A percentile compares a stretch with the other conserved stretches of the same genome.
Evolutionary conservation across 257 asterid genomes (phyloP).

Genomic region (Solanum virginianum): DNA sequence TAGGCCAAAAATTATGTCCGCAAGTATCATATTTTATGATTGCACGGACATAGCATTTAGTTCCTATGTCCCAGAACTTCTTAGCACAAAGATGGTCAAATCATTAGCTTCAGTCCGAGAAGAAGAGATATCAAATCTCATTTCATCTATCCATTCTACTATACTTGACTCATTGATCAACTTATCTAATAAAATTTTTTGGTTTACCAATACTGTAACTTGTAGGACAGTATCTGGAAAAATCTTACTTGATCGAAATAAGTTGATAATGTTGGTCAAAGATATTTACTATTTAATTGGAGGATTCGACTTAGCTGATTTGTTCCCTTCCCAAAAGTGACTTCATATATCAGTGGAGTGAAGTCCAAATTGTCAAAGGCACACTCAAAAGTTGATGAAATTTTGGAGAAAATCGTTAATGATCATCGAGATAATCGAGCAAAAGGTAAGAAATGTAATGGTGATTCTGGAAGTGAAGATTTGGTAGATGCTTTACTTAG

Average conservation of each 20-base stretch:
- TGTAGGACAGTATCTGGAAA: neutral
- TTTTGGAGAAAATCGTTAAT: neutral
- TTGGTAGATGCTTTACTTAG: no score
- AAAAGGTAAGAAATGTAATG: no score
- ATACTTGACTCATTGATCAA: neutral
- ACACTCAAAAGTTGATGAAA: neutral
- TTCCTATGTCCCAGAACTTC: neutral
- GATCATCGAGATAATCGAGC: neutral
- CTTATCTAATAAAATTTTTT: neutral
- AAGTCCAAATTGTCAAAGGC: neutral
- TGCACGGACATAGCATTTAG: neutral
- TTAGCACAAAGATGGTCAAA: neutral
- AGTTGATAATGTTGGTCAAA: neutral
- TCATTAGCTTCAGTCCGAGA: neutral
- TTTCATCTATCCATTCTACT: neutral
- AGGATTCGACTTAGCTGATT: neutral
- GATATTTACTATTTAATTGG: neutral
- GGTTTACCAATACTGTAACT: neutral
- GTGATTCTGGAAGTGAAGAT: no score
- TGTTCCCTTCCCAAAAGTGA: neutral
- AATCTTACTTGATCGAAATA: neutral
- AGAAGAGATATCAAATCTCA: neutral
- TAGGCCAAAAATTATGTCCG: neutral
- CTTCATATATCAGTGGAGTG: neutral
- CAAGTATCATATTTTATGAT: neutral